phyloP scores from a whole-genome alignment of 768 basidiomycete genomes.

The Phylloporus rhodoxanthus region DNA sequence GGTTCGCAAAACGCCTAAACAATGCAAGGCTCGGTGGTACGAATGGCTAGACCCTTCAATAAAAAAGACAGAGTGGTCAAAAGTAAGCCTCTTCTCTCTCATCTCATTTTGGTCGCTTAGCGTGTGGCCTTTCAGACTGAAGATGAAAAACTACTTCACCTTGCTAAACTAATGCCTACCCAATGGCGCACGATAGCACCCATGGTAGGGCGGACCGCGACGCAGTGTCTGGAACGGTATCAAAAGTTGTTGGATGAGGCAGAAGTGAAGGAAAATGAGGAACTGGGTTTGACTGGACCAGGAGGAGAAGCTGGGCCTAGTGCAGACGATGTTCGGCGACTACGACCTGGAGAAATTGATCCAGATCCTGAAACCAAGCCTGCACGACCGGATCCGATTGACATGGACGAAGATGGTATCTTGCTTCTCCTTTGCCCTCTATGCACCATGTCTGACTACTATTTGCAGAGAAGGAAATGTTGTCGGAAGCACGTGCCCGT shows the following conservation, averaged over 20 bases:
- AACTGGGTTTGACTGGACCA: constrained; percentile 84
- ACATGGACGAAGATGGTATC: constrained; percentile 98
- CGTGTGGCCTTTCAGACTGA: constrained; percentile 56
- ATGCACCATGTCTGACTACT: constrained; percentile 1
- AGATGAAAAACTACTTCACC: constrained; percentile 95
- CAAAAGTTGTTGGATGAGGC: constrained; percentile 97
- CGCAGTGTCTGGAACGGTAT: constrained; percentile 96
- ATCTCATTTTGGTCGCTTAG: not conserved
- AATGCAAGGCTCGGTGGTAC: constrained; percentile 99
- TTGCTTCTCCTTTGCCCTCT: constrained; percentile 1
- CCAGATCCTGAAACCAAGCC: constrained; percentile 99
- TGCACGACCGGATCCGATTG: constrained; percentile 96
- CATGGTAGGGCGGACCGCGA: constrained; percentile 95
- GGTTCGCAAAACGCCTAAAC: constrained; percentile 97
- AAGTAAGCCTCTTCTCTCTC: constrained; percentile 42
- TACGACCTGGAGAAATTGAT: constrained; percentile 96
- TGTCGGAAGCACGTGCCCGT: constrained; percentile 96
- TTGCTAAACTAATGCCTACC: constrained; percentile 98
- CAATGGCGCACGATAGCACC: constrained; percentile 99
- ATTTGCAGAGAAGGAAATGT: constrained; percentile 91
- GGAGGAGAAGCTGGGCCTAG: constrained; percentile 73
- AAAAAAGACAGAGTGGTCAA: constrained; percentile 99
- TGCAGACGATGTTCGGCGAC: constrained; percentile 84
- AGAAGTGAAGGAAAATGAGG: constrained; percentile 93
- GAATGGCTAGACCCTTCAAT: constrained; percentile 99